Percentiles rank a stretch among this genome's conserved stretches.
Evolutionary conservation across 257 asterid species (phyloP).

Genomic region (Lavandula angustifolia): DNA sequence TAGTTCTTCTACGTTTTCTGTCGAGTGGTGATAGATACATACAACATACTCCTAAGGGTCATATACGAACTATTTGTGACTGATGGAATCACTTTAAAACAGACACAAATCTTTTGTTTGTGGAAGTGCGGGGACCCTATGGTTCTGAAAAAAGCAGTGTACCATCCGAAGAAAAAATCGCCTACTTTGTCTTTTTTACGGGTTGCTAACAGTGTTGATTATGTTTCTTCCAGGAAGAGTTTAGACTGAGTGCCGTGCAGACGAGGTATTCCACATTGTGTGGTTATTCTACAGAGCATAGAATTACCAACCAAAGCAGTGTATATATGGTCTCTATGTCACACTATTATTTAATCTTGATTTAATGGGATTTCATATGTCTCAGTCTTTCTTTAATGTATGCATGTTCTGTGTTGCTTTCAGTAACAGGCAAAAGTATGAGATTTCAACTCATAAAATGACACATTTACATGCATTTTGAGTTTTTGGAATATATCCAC

Average conservation of each 20-base stretch:
- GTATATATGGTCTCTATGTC: not conserved
- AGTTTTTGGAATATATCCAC: conserved; percentile 19
- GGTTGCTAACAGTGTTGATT: conserved; percentile 27
- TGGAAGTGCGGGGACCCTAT: no score
- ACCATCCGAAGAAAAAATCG: conserved; percentile 35
- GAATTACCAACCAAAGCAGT: conserved; percentile 24
- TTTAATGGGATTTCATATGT: no score
- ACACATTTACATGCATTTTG: conserved; percentile 28
- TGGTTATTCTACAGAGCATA: conserved; percentile 13
- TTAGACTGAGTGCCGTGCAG: conserved; percentile 28
- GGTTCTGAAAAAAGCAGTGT: no score
- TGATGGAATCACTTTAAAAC: no score
- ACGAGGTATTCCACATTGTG: conserved; percentile 28
- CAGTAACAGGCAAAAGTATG: conserved; percentile 32
- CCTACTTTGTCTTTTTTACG: conserved; percentile 31
- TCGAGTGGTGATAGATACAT: no score
- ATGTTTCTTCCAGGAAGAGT: conserved; percentile 27
- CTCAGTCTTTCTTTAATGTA: conserved; percentile 18
- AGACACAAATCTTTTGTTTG: no score
- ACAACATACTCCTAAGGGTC: no score
- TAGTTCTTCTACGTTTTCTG: no score
- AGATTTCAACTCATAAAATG: conserved; percentile 24
- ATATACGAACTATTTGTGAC: no score
- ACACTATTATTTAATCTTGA: no score
- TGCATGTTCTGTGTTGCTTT: conserved; percentile 30